Evolutionary conservation across 352 stramenopile species (phyloP), one percentile per base, ranked within the genome.

Genomic region (Pythium phragmitis): DNA sequence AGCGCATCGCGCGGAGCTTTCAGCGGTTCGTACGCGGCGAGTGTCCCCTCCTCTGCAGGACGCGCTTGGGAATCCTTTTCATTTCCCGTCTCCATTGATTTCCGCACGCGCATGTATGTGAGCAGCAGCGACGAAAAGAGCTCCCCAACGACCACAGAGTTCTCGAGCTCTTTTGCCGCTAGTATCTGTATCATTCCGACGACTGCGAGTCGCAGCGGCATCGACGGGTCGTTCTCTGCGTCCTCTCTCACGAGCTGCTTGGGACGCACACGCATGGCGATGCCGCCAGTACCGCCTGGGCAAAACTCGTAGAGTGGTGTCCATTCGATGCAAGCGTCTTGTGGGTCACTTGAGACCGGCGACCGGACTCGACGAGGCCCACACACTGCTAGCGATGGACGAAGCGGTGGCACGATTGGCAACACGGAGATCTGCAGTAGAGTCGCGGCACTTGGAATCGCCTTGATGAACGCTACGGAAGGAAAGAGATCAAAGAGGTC

Each of bases 121-220:
- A 90, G 71, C 46, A 95, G 56, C 9, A 95, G 70, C 8, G 80
- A 90, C 36, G 79, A 74, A 65, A 95, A 93, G 6, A 95, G 69
- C 7, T 92, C 73, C 2, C 86, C 83, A 14, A 92, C 81, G 8
- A 93, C 86, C 36, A 84, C 61, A 0, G 70, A 87, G 0, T 57
- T 65, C 60, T 92, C 79, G 7, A 93, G 70, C 19, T 91, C 72
- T 53, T 89, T 87, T n/a, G 70, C 67, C 6, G 72, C 66, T 1
- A 95, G 62, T 17, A 93, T 36, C 36, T 89, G 70, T 3, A 89
- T 73, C 34, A 92, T 37, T 8, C 77, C 73, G 45, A 71, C 59
- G 30, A 88, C 56, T 14, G 87, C 41, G 1, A 69, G 26, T n/a
- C 78, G 82, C n/a, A 85, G 62, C 4, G 55, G 28, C 16, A 57